Evolutionary conservation across 2,329 filamentous ascomycete species (phyloP).

Genomic region (Sphaerostilbella broomeana): DNA sequence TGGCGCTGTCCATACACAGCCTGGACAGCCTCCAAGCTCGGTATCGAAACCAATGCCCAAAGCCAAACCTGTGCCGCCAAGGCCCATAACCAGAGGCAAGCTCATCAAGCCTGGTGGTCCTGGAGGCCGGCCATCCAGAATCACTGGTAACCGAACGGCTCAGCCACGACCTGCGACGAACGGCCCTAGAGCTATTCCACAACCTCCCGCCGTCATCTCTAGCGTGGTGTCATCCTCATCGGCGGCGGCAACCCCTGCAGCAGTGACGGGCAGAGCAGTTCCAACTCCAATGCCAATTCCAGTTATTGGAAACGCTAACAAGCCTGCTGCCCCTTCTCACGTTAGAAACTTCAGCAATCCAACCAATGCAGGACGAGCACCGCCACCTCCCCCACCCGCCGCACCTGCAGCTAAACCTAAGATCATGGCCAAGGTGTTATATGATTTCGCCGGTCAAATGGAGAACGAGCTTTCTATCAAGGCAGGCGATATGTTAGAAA

Average conservation of each 20-base stretch:
- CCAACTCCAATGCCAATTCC: slow-evolving; percentile 14
- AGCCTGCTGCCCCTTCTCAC: slow-evolving; percentile 41
- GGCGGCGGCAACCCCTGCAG: slow-evolving; percentile 18
- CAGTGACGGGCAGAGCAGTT: slow-evolving; percentile 5
- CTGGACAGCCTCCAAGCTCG: slow-evolving; percentile 77
- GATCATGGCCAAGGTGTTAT: slow-evolving; percentile 80
- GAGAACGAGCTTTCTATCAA: slow-evolving; percentile 78
- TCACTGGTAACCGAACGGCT: slow-evolving; percentile 44
- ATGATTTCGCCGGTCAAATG: slow-evolving; percentile 81
- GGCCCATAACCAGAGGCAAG: slow-evolving; percentile 89
- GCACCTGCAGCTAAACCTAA: slow-evolving; percentile 43
- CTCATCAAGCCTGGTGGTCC: slow-evolving; percentile 88
- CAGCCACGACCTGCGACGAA: slow-evolving; percentile 37
- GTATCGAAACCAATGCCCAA: slow-evolving; percentile 79
- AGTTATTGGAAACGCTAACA: slow-evolving; percentile 17
- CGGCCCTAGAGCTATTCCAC: slow-evolving; percentile 25
- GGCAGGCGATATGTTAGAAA: slow-evolving; percentile 75
- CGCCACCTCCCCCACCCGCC: slow-evolving; percentile 56
- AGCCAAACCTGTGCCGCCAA: slow-evolving; percentile 75
- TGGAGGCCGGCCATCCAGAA: slow-evolving; percentile 68
- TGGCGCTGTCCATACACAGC: slow-evolving; percentile 77
- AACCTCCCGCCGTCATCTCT: slow-evolving; percentile 26
- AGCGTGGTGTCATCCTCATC: slow-evolving; percentile 22
- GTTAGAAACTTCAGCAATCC: slow-evolving; percentile 49
- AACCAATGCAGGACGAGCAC: slow-evolving; percentile 46